Percentiles rank a stretch among this genome's conserved stretches.
Conservation (phyloP, 805 yeast genomes). For the Starmerella vaccinii region DNA sequence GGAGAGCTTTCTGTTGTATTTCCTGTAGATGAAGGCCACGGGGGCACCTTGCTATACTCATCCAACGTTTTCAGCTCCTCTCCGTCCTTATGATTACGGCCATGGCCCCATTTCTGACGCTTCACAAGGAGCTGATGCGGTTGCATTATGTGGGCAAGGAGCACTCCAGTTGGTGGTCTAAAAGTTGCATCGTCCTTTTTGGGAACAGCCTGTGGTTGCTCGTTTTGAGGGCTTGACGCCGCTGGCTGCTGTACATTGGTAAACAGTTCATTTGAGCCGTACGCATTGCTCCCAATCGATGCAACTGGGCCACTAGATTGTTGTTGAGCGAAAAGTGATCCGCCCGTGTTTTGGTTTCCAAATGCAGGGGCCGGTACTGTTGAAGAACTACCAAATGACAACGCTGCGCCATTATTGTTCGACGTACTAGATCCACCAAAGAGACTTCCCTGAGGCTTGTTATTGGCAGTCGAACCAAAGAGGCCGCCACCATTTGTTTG, state of each 20-base stretch:
- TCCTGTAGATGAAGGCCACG: background rate
- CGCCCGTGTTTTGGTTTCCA: conserved; percentile 22
- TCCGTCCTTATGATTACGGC: background rate
- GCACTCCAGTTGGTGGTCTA: conserved; percentile 19
- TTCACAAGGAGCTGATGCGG: conserved; percentile 11
- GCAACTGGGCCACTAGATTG: conserved; percentile 31
- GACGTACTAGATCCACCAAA: conserved; percentile 24
- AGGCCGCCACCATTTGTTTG: conserved; percentile 21
- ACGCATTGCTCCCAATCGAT: conserved; percentile 50
- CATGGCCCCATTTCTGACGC: background rate
- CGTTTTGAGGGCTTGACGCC: background rate
- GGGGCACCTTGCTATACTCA: background rate
- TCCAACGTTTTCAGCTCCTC: background rate
- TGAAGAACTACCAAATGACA: background rate
- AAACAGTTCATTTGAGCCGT: conserved; percentile 68
- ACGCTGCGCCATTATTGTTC: background rate
- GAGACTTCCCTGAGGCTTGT: conserved; percentile 26
- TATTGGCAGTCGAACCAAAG: conserved; percentile 29
- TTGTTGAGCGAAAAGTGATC: conserved; percentile 10
- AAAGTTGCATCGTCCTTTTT: conserved; percentile 9
- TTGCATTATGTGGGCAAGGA: conserved; percentile 17
- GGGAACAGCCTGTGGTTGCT: conserved; percentile 10
- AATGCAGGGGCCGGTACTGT: conserved; percentile 17
- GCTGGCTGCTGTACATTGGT: conserved; percentile 6
- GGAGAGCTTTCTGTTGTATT: background rate